These are phyloP conservation scores for Psidium friedrichsthalianum DNA, from an alignment of 345 rosid species.

Conservation along the genomic window DNA sequence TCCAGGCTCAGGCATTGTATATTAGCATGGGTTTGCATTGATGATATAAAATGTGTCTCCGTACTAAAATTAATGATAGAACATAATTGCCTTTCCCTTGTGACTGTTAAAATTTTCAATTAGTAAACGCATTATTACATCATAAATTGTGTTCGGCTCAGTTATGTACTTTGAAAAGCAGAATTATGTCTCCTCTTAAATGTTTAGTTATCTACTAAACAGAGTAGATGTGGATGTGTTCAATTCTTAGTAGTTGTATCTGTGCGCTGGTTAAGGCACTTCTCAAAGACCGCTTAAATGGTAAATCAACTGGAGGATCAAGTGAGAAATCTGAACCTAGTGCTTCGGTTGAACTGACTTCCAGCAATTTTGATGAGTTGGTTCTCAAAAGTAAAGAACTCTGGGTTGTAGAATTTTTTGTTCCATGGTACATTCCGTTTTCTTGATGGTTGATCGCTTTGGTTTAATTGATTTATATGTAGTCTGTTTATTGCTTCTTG, in stretches of 20 bases:
- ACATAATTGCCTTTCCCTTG: background rate
- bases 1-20: background rate
- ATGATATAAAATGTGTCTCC: background rate
- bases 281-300: conserved; percentile 73
- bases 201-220: background rate
- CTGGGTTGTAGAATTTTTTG: conserved; percentile 94
- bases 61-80: background rate
- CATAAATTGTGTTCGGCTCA: background rate
- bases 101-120: background rate
- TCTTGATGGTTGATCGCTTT: background rate
- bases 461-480: background rate
- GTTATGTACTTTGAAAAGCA: background rate
- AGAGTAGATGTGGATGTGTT: background rate
- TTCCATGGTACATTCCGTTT: conserved; percentile 67
- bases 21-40: background rate
- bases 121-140: background rate
- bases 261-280: conserved; percentile 54
- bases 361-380: conserved; percentile 76
- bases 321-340: conserved; percentile 74
- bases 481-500: background rate
- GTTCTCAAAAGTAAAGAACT: conserved; percentile 82
- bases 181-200: background rate
- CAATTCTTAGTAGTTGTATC: background rate
- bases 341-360: conserved; percentile 61
- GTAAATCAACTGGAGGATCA: conserved; percentile 68